Base-by-base conservation (phyloP, 2,329 filamentous ascomycete genomes). In the Clarireedia hainanense region DNA sequence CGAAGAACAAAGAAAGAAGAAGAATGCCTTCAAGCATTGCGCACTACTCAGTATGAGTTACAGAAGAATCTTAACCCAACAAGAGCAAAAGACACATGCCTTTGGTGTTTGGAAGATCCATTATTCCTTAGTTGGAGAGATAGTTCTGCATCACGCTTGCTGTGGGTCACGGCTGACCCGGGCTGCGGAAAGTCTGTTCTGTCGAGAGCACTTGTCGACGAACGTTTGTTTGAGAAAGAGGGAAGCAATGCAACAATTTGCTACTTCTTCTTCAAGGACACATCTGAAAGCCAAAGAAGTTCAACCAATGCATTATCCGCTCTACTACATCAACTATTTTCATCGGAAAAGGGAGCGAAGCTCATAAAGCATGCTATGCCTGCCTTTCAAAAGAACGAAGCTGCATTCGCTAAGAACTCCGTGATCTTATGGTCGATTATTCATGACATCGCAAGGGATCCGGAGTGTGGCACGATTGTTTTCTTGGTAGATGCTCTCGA, bases 181-280 rank as follows among this genome's bases (percentile, higher is more conserved):
- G 53, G 53, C 10, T 50, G 53, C 30, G 53, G 53, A 17, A 56
- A 56, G 47, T 56, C 53, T 2, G 53, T 56, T 37, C 47, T 56
- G 17, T 45, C 47, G 40, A 56, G 14, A 27, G 43, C 46, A 36
- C 53, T 56, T 23, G 46, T 56, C 30, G 50, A 52, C 17, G 46
- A 42, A 17, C 24, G 20, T 23, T 39, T 56, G 12, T 4, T 52
- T 26, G 20, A 52, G 6, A 4, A 14, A n/a, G 39, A 51, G n/a
- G 15, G 7, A 12, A 51, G 51, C 7, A 48, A 46, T 15, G 37
- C 43, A 24, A 30, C 17, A 30, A 34, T 56, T 34, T 52, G 54
- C 42, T 56, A 56, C 36, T 56, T 52, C 27, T 56, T 52, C 24
- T 56, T 56, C 48, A 51, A 56, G 34, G 48, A 52, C 47, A 26